These are phyloP conservation scores for Podospora anserina DNA, from an alignment of 495 filamentous ascomycete species.

Conservation along the genomic window DNA sequence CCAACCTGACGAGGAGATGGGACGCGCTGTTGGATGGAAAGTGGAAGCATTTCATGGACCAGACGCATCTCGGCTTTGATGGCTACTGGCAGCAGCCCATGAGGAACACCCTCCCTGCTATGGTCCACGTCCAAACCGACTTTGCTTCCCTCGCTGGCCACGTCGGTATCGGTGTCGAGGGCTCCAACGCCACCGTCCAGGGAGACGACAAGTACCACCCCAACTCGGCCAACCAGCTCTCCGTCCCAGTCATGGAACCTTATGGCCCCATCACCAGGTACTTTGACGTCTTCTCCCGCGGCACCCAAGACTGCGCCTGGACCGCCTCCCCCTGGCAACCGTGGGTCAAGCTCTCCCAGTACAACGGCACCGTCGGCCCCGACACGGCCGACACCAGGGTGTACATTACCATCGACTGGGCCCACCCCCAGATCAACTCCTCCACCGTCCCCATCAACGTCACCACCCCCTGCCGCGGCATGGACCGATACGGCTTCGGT, in stretches of 20 bases:
- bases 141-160: conserved; percentile 59
- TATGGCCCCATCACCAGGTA: conserved; percentile 60
- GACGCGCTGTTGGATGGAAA: conserved; percentile 63
- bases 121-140: conserved; percentile 55
- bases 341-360: conserved; percentile 58
- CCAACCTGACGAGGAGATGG: conserved; percentile 58
- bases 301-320: conserved; percentile 58
- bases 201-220: conserved; percentile 64
- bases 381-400: conserved; percentile 56
- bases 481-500: conserved; percentile 52
- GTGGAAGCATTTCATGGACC: conserved; percentile 72
- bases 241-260: conserved; percentile 57
- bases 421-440: conserved; percentile 43
- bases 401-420: conserved; percentile 62
- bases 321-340: conserved; percentile 46
- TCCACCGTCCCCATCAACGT: conserved; percentile 53
- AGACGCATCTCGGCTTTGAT: conserved; percentile 53
- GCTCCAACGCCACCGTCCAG: conserved; percentile 59
- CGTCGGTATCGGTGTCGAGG: conserved; percentile 64
- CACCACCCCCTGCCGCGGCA: conserved; percentile 46
- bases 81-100: conserved; percentile 68
- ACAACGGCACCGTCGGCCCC: conserved; percentile 51
- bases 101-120: conserved; percentile 61
- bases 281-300: conserved; percentile 66
- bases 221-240: conserved; percentile 54